phyloP scores from a whole-genome alignment of 176 grass and related monocot genomes.

The Oropetium thomaeum region DNA sequence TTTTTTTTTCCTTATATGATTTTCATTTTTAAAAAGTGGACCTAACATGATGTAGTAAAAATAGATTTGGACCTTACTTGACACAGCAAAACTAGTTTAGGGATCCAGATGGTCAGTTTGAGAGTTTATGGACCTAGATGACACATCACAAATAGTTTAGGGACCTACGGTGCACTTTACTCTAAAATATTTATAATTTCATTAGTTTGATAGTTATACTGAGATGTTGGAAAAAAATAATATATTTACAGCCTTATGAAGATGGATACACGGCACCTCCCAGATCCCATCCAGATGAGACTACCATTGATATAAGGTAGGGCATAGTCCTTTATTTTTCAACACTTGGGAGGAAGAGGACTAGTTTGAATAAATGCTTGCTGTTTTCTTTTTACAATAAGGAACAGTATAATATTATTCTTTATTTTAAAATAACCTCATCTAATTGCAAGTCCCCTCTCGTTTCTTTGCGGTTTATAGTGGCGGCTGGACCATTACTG shows the following conservation, averaged over 20 bases:
- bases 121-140: too few relatives aligned
- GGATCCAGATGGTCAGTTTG: too few relatives aligned
- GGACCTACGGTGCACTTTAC: too few relatives aligned
- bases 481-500: conserved; percentile 67
- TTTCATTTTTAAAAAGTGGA: too few relatives aligned
- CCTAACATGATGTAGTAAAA: too few relatives aligned
- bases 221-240: conserved; percentile 30
- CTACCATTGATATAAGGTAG: conserved; percentile 88
- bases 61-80: too few relatives aligned
- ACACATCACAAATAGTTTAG: too few relatives aligned
- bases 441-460: conserved; percentile 5
- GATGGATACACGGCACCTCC: conserved; percentile 85
- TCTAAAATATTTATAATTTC: neutral
- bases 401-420: neutral
- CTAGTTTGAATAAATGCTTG: neutral
- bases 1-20: too few relatives aligned
- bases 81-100: too few relatives aligned
- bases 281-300: conserved; percentile 66
- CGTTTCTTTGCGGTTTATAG: conserved; percentile 36
- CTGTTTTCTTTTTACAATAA: neutral
- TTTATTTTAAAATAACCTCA: neutral
- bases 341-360: neutral
- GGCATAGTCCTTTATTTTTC: conserved; percentile 9
- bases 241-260: conserved; percentile 64
- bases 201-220: neutral